Percentiles rank a stretch among this genome's conserved stretches.
Evolutionary conservation across 257 asterid species (phyloP).

Genomic region (Fraxinus cuspidata): DNA sequence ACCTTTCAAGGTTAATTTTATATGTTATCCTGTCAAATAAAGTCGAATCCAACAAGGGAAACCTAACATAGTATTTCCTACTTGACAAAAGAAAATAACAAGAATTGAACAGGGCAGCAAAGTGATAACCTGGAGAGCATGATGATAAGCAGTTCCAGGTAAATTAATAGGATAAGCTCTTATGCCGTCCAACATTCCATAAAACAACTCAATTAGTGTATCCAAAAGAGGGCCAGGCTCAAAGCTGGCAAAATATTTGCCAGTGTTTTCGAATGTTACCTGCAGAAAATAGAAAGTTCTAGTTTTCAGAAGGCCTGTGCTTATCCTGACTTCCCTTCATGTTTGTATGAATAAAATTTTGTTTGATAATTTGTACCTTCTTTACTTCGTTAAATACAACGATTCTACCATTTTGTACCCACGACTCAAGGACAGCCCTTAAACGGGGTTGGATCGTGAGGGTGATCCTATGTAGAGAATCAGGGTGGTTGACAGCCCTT

Average conservation of each 20-base stretch:
- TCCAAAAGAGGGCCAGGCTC: slow-evolving; percentile 49
- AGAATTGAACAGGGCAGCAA: background rate
- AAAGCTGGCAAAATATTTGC: slow-evolving; percentile 52
- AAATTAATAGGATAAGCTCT: slow-evolving; percentile 50
- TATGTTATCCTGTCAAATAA: too few relatives aligned
- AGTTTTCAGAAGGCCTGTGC: background rate
- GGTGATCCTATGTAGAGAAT: slow-evolving; percentile 51
- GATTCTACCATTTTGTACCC: slow-evolving; percentile 49
- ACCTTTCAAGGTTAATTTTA: too few relatives aligned
- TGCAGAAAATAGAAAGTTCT: slow-evolving; percentile 13
- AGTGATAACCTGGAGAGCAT: slow-evolving; percentile 42
- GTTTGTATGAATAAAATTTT: background rate
- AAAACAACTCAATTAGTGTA: slow-evolving; percentile 37
- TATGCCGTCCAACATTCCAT: slow-evolving; percentile 39
- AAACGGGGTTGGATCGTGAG: slow-evolving; percentile 54
- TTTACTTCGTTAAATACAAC: slow-evolving; percentile 39
- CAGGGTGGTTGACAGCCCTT: slow-evolving; percentile 52
- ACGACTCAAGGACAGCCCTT: slow-evolving; percentile 36
- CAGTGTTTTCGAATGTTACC: slow-evolving; percentile 50
- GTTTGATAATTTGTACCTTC: slow-evolving; percentile 35
- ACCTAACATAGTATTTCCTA: too few relatives aligned
- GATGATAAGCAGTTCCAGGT: slow-evolving; percentile 49
- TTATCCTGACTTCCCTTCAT: background rate
- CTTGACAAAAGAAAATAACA: too few relatives aligned
- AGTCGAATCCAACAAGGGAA: too few relatives aligned